A percentile compares a stretch with the other conserved stretches of the same genome.
Evolutionary conservation across 352 stramenopile genomes (phyloP).

Genomic region (Phytophthora palmivora): DNA sequence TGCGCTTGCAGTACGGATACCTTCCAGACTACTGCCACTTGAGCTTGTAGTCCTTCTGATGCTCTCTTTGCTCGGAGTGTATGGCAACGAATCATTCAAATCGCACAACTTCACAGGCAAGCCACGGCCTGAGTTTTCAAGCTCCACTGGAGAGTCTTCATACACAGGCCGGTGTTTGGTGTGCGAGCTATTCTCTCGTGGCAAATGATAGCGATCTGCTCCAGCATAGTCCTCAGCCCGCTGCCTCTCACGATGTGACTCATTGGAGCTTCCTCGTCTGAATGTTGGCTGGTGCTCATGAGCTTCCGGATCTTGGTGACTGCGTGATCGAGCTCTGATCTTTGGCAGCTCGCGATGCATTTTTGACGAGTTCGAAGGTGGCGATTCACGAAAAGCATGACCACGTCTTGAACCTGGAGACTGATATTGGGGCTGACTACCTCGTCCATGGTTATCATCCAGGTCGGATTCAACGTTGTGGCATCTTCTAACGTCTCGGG

Average conservation of each 20-base stretch:
- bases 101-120: constrained; percentile 28
- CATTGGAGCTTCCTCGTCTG: constrained; percentile 26
- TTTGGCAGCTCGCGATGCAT: constrained; percentile 15
- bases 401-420: constrained; percentile 16
- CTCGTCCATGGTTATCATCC: constrained; percentile 10
- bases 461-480: constrained; percentile 11
- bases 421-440: constrained; percentile 10
- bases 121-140: constrained; percentile 23
- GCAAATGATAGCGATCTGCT: constrained; percentile 11
- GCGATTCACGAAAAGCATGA: constrained; percentile 12
- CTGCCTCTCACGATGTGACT: constrained; percentile 4
- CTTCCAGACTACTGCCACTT: constrained; percentile 39
- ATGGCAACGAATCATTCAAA: constrained; percentile 20
- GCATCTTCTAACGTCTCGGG: constrained; percentile 17
- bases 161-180: constrained; percentile 16
- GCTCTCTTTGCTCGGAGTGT: constrained; percentile 38
- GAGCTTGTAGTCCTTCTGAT: constrained; percentile 44
- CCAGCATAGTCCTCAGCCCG: constrained; percentile 5
- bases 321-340: constrained; percentile 23
- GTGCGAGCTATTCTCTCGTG: constrained; percentile 4
- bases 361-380: constrained; percentile 7
- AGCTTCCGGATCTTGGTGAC: constrained; percentile 15
- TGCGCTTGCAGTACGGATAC: constrained; percentile 9
- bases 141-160: constrained; percentile 19
- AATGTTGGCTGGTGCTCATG: constrained; percentile 12